Base-by-base conservation (phyloP, 129 eudicot genomes). In the Rutidosis leptorrhynchoides region DNA sequence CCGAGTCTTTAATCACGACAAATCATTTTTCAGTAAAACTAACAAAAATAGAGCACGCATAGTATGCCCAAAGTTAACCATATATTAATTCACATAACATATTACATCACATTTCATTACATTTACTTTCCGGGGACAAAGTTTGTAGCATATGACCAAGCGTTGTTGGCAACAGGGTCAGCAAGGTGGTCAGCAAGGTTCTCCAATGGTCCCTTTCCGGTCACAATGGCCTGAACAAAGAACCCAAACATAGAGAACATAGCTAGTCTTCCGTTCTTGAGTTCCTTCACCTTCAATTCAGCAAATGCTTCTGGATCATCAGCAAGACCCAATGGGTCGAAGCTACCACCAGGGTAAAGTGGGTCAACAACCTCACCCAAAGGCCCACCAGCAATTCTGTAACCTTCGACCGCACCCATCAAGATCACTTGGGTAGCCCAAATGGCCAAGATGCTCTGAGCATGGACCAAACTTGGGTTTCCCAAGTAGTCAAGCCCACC, bases 121-220 rank as follows among this genome's bases (percentile, higher is more conserved):
- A 59, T 53, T 82, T 59, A 85, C 78, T 82, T 85, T 64, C 85
- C 93, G 8, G 85, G 88, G 9, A 74, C 88, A 70, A 85, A 82
- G 75, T 85, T 85, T n/a, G 93, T 85, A 20, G 93, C 88, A 51
- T 63, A 85, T 10, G 88, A 72, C 93, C 88, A 84, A 1, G 89
- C 85, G 26, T 84, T 84, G 83, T 86, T 86, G 74, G 76, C 83
- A 23, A 86, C 93, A 0, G 93, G 93, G 71, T 86, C 88, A 9
- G 91, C 79, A 35, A 85, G 84, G 67, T 82, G 91, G 73, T 85
- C 91, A 10, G 87, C 91, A 1, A 83, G 40, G 72, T 86, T 86
- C 68, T 86, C 93, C 84, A 86, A 83, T 24, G 91, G 88, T 7
- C 93, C 93, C 83, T 86, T 86, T 71, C 93, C 88, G n/a, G 88